Evolutionary conservation across 345 rosid species (phyloP), one percentile per base, ranked within the genome.

Genomic region (Pugionium cornutum): DNA sequence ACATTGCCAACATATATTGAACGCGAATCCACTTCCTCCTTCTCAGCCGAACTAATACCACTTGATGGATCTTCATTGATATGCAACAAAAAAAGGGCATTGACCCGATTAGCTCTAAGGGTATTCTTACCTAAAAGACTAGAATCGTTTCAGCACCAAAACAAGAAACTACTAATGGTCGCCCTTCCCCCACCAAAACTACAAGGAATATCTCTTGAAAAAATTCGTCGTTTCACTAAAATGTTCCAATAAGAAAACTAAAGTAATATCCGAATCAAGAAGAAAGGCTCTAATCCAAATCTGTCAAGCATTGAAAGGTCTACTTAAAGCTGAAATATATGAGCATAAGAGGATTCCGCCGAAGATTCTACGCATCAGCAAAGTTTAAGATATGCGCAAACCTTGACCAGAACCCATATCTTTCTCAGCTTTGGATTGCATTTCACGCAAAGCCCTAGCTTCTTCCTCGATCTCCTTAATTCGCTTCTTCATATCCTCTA

Each of bases 341-440:
- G 29, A 30, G 27, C 39, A 51, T 36, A 11, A 25, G 18, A 18
- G 18, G 18, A 18, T 18, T 18, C 18, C 18, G 18, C 18, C 18
- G 18, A 18, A 32, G 58, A 63, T 2, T 47, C 9, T 30, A 45
- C 4, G 1, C 9, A 59, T 58, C 27, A 34, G 43, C 35, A 29
- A 11, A 49, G 6, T 1, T 28, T 1, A 41, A 30, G 27, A 58
- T 7, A 52, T 18, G 46, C 8, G 42, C 59, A 29, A 49, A 89
- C 97, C 98, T 89, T 86, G 98, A 41, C 72, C 89, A 77, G 97
- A 77, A 28, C 96, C 97, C 98, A 92, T 89, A 83, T 92, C 98
- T 68, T 92, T 89, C 90, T 92, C 98, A 71, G 89, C 97, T 74
- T 92, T 92, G 61, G 98, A 94, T 83, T 92, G 98, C 97, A 92